Conservation (phyloP, 768 basidiomycete genomes). For the Jaapia argillacea region DNA sequence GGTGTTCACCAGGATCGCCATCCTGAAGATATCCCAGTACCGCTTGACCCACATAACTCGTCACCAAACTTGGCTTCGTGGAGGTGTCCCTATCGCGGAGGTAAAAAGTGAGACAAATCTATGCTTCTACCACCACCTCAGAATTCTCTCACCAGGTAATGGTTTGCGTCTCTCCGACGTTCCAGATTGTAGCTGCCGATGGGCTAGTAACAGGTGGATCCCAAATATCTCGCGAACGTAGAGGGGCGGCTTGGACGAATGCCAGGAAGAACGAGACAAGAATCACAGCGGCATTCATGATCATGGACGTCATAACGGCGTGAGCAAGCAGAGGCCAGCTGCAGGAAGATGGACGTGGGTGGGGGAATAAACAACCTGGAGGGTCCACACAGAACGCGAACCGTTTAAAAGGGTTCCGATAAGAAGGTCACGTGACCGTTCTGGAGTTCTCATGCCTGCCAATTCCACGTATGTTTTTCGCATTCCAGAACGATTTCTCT, state of each 20-base stretch:
- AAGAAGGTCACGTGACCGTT: no score
- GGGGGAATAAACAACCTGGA: no score
- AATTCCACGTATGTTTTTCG: no score
- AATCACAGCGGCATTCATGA: slow-evolving; percentile 13
- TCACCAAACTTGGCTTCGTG: slow-evolving; percentile 15
- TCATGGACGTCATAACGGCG: slow-evolving; percentile 14
- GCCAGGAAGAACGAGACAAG: slow-evolving; percentile 14
- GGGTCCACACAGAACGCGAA: no score
- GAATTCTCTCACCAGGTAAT: slow-evolving; percentile 38
- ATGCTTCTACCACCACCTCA: slow-evolving; percentile 15
- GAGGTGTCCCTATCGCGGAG: slow-evolving; percentile 12
- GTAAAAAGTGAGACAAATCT: no score
- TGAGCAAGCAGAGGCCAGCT: no score
- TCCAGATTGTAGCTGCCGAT: slow-evolving; percentile 30
- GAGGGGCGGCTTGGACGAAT: slow-evolving; percentile 20
- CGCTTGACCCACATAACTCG: slow-evolving; percentile 22
- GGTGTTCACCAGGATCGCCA: slow-evolving; percentile 15
- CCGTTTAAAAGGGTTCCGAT: no score
- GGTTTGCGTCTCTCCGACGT: slow-evolving; percentile 29
- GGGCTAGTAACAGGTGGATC: slow-evolving; percentile 39
- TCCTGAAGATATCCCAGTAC: slow-evolving; percentile 15
- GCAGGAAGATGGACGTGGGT: no score
- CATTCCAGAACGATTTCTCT: no score
- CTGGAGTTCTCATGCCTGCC: no score
- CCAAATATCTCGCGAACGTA: slow-evolving; percentile 32